Percentiles rank a stretch among this genome's conserved stretches.
Conservation (phyloP, 352 stramenopile species). For the Peronospora destructor region DNA sequence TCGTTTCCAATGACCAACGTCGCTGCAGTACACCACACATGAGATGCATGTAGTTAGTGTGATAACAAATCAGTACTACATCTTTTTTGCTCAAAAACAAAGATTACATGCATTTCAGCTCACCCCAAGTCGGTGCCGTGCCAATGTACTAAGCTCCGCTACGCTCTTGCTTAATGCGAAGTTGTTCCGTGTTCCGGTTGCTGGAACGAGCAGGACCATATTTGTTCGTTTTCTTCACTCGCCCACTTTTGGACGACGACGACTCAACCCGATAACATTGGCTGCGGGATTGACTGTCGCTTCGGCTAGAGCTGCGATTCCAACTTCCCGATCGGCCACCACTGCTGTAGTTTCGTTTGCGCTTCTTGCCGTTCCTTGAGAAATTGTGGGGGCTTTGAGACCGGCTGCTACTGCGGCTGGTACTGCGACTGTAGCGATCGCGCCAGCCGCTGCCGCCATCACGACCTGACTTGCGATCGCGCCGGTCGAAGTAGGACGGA, state of each 20-base stretch:
- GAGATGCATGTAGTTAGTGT: constrained; percentile 4
- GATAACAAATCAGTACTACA: constrained; percentile 3
- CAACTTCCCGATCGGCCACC: constrained; percentile 30
- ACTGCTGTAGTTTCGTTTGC: constrained; percentile 35
- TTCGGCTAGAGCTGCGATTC: constrained; percentile 41
- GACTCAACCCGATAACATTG: constrained; percentile 23
- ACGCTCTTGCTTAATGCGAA: constrained; percentile 30
- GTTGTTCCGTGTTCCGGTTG: constrained; percentile 17
- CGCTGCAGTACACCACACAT: constrained; percentile 10
- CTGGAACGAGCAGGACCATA: constrained; percentile 8
- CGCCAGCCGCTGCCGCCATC: constrained; percentile 10
- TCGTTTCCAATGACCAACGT: constrained; percentile 1
- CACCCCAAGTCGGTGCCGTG: constrained; percentile 4
- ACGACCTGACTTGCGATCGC: constrained; percentile 23
- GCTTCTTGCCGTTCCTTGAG: constrained; percentile 29
- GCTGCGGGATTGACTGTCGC: constrained; percentile 29
- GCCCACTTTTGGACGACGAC: constrained; percentile 12
- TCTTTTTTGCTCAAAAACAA: constrained; percentile 12
- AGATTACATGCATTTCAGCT: constrained; percentile 4
- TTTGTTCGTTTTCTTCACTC: constrained; percentile 17
- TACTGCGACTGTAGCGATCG: constrained; percentile 31
- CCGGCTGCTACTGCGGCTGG: constrained; percentile 29
- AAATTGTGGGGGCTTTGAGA: constrained; percentile 30
- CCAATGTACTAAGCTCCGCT: constrained; percentile 17
- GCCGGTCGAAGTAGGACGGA: constrained; percentile 30